Evolutionary conservation across 495 filamentous ascomycete genomes (phyloP).

Genomic region (Hypoxylon crocopeplum): DNA sequence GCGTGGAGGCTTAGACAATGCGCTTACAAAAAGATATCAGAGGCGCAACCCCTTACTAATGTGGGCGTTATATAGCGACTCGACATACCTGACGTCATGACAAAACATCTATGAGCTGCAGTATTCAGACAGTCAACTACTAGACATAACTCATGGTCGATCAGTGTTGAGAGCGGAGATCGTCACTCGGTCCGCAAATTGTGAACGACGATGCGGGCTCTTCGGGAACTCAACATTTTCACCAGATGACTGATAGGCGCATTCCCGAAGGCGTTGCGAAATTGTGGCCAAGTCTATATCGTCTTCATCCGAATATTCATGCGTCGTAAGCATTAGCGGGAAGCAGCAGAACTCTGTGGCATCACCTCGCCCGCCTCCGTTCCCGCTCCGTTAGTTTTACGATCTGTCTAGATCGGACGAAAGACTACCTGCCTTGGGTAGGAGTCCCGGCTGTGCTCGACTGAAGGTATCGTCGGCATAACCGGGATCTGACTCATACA

Average conservation of each 20-base stretch:
- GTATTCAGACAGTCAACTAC: too few species aligned
- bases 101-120: background rate
- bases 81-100: slow-evolving; percentile 21
- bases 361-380: slow-evolving; percentile 10
- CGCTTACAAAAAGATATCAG: background rate
- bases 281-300: slow-evolving; percentile 4
- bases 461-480: too few species aligned
- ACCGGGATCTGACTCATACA: slow-evolving; percentile 17
- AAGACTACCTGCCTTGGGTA: background rate
- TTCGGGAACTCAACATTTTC: background rate
- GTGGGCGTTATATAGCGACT: background rate
- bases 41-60: background rate
- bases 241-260: slow-evolving; percentile 12
- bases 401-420: slow-evolving; percentile 14
- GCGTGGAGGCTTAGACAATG: slow-evolving; percentile 3
- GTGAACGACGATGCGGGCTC: slow-evolving; percentile 5
- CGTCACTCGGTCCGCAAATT: background rate
- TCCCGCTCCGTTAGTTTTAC: slow-evolving; percentile 21
- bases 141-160: too few species aligned
- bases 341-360: slow-evolving; percentile 21
- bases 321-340: slow-evolving; percentile 27
- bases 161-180: background rate
- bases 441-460: background rate
- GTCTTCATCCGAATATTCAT: slow-evolving; percentile 8
- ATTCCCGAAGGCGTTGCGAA: slow-evolving; percentile 23